These are phyloP conservation scores for Cenchrus americanus DNA, from an alignment of 176 grass and related monocot genomes.

Conservation along the genomic window DNA sequence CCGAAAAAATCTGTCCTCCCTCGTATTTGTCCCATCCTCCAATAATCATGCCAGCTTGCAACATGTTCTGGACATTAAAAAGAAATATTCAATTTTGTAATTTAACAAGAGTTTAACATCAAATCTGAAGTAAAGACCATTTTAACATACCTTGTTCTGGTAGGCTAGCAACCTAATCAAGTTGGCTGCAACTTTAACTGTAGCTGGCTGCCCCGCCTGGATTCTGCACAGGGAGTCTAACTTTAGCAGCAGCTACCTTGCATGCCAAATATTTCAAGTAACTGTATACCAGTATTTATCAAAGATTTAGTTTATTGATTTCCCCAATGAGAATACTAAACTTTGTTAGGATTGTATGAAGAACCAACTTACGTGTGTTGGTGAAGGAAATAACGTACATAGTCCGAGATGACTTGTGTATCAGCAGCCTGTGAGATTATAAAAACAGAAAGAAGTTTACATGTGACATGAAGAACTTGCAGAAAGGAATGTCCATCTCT, in stretches of 20 bases:
- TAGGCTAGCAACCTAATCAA: conserved; percentile 92
- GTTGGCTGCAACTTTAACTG: conserved; percentile 93
- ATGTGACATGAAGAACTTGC: neutral
- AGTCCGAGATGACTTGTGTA: conserved; percentile 91
- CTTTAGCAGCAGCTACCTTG: conserved; percentile 36
- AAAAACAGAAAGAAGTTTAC: neutral
- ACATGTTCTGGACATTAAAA: conserved; percentile 69
- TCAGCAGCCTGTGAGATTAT: conserved; percentile 77
- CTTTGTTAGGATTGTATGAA: neutral
- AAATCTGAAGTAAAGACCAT: conserved; percentile 13
- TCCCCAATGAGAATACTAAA: neutral
- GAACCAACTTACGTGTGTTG: conserved; percentile 88
- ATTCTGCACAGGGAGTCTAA: conserved; percentile 54
- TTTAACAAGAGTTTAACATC: conserved; percentile 1
- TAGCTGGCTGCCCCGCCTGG: conserved; percentile 90
- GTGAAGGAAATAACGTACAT: conserved; percentile 96
- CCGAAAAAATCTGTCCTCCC: conserved; percentile 92
- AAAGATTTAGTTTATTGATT: conserved; percentile 1
- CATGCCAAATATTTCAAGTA: conserved; percentile 1
- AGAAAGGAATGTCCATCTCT: neutral
- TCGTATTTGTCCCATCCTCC: conserved; percentile 99
- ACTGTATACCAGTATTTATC: neutral
- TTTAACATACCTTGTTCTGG: conserved; percentile 82
- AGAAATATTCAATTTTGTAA: neutral
- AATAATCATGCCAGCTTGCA: conserved; percentile 95